phyloP scores from a whole-genome alignment of 2,329 filamentous ascomycete species.

The Aschersonia sp. region DNA sequence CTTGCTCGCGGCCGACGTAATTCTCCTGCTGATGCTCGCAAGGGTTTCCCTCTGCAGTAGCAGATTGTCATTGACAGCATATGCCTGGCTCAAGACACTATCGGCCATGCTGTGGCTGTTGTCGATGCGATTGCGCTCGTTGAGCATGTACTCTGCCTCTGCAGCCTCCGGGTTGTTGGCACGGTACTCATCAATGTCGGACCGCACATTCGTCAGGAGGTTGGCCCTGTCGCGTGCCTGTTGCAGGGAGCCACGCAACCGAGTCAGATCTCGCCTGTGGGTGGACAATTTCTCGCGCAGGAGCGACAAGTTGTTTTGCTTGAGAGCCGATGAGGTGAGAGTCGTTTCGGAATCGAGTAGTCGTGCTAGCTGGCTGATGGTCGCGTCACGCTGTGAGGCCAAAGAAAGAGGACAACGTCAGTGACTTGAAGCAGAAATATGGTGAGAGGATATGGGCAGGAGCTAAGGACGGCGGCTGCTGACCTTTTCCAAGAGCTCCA shows the following conservation, averaged over 20 bases:
- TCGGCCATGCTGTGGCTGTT: slow-evolving; percentile 83
- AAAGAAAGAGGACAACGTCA: neutral
- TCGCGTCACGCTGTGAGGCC: slow-evolving; percentile 53
- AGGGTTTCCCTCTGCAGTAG: slow-evolving; percentile 75
- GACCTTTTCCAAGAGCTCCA: slow-evolving; percentile 69
- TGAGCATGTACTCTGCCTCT: slow-evolving; percentile 95
- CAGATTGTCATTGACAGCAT: slow-evolving; percentile 91
- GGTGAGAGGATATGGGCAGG: neutral
- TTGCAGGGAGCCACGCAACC: slow-evolving; percentile 57
- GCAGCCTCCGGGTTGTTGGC: slow-evolving; percentile 65
- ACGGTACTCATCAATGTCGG: slow-evolving; percentile 83
- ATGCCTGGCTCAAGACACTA: slow-evolving; percentile 83
- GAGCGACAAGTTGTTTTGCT: slow-evolving; percentile 87
- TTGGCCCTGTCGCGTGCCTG: slow-evolving; percentile 79
- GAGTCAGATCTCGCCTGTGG: slow-evolving; percentile 68
- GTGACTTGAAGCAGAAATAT: neutral
- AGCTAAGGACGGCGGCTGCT: neutral
- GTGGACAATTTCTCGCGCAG: slow-evolving; percentile 82
- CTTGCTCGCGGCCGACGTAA: slow-evolving; percentile 77
- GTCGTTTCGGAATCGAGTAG: slow-evolving; percentile 86
- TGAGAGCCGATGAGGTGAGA: slow-evolving; percentile 80
- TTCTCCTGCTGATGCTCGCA: slow-evolving; percentile 76
- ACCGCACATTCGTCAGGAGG: slow-evolving; percentile 76
- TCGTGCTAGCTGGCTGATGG: slow-evolving; percentile 70
- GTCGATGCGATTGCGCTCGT: slow-evolving; percentile 74